Conservation (phyloP, 441 rosid genomes). For the Pelargonium myrrhifolium region DNA sequence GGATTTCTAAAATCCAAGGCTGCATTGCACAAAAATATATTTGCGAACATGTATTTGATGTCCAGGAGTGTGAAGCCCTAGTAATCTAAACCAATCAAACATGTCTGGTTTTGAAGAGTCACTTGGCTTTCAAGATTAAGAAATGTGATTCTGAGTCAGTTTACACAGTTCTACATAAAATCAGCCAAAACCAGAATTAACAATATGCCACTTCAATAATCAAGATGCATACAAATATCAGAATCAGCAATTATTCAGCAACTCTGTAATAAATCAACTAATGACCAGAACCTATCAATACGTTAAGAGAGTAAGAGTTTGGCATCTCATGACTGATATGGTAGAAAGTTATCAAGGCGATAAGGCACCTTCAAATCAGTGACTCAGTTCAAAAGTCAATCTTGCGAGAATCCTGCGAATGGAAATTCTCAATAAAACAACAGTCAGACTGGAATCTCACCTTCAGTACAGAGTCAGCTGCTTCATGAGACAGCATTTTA, state of each 20-base stretch:
- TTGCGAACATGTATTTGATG: background rate
- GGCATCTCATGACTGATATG: background rate
- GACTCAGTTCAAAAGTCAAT: background rate
- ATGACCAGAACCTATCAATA: background rate
- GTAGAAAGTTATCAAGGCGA: background rate
- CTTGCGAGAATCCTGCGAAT: background rate
- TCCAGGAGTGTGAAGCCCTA: too few species aligned
- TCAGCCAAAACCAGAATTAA: background rate
- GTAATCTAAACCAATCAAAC: too few species aligned
- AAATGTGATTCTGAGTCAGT: background rate
- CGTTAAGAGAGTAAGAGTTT: background rate
- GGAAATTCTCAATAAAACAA: background rate
- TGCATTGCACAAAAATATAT: background rate
- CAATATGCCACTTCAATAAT: background rate
- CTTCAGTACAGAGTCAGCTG: constrained; percentile 60
- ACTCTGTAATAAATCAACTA: background rate
- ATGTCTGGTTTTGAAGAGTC: too few species aligned
- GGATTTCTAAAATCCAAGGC: background rate
- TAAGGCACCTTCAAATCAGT: background rate
- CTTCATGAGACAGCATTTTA: constrained; percentile 32
- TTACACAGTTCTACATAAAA: background rate
- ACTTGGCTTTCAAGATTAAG: too few species aligned
- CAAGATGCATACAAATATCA: background rate
- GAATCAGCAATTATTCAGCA: background rate
- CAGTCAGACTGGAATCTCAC: constrained; percentile 33